Conservation (phyloP, 495 filamentous ascomycete genomes). For the Geopyxis carbonaria region DNA sequence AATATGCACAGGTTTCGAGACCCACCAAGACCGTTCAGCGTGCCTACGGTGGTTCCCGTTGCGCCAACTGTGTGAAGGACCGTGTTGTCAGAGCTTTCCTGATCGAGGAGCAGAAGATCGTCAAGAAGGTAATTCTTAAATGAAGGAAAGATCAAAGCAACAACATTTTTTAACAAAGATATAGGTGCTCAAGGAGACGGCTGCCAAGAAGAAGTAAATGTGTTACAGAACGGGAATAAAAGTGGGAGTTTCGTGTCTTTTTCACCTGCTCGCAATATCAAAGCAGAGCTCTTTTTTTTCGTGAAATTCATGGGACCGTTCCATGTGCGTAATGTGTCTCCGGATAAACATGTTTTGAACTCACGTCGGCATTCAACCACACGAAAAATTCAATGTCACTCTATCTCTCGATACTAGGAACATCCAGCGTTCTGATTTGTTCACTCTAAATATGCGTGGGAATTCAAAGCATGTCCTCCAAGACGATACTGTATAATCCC, state of each 20-base stretch:
- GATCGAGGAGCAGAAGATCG: slow-evolving; percentile 99
- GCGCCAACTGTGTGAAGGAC: slow-evolving; percentile 97
- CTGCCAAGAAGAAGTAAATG: slow-evolving; percentile 45
- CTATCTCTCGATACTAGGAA: too few species aligned
- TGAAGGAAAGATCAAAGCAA: background rate
- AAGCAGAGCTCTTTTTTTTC: too few species aligned
- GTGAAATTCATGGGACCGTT: too few species aligned
- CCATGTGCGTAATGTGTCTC: too few species aligned
- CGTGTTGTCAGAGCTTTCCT: slow-evolving; percentile 90
- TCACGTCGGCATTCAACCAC: too few species aligned
- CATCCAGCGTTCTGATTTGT: too few species aligned
- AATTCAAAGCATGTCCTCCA: too few species aligned
- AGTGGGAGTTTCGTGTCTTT: slow-evolving; percentile 7
- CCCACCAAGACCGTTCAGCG: slow-evolving; percentile 98
- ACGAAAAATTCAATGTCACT: too few species aligned
- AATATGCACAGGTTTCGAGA: slow-evolving; percentile 88
- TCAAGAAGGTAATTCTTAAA: slow-evolving; percentile 72
- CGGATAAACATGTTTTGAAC: too few species aligned
- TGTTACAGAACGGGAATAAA: slow-evolving; percentile 5
- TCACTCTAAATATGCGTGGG: too few species aligned
- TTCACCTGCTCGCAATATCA: too few species aligned
- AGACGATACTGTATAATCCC: too few species aligned
- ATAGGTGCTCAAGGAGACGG: slow-evolving; percentile 50
- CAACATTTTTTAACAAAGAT: background rate
- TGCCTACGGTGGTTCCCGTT: slow-evolving; percentile 94